phyloP scores from a whole-genome alignment of 352 stramenopile species.

The Phytopythium kandeliae region DNA sequence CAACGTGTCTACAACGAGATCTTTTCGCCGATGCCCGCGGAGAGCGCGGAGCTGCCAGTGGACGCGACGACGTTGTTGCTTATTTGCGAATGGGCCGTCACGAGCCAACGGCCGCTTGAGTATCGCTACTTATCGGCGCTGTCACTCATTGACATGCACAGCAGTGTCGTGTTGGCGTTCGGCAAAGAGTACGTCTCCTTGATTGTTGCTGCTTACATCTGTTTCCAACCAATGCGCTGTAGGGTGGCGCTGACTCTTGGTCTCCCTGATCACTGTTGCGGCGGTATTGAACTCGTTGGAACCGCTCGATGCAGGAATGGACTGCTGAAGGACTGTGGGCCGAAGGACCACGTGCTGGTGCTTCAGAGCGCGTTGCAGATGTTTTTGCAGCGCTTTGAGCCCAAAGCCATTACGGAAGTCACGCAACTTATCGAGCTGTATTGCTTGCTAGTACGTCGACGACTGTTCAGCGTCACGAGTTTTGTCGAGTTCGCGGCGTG shows the following conservation, averaged over 20 bases:
- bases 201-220: conserved; percentile 2
- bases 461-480: conserved; percentile 62
- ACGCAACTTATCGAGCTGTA: conserved; percentile 80
- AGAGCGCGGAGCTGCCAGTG: conserved; percentile 43
- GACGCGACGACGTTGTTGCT: conserved; percentile 67
- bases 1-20: conserved; percentile 69
- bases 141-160: conserved; percentile 82
- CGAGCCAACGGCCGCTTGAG: conserved; percentile 69
- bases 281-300: background rate
- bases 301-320: conserved; percentile 24
- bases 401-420: conserved; percentile 69
- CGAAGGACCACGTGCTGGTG: conserved; percentile 58
- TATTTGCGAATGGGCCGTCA: conserved; percentile 82
- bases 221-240: background rate
- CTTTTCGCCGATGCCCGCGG: conserved; percentile 41
- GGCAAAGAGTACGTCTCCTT: conserved; percentile 43
- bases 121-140: conserved; percentile 79
- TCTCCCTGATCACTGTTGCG: background rate
- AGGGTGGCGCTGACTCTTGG: background rate
- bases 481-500: conserved; percentile 69
- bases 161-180: conserved; percentile 46
- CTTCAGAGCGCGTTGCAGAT: conserved; percentile 69
- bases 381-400: conserved; percentile 73
- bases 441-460: conserved; percentile 68
- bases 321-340: conserved; percentile 27